Base-by-base conservation (phyloP, 495 filamentous ascomycete species). In the Xylaria acuta region DNA sequence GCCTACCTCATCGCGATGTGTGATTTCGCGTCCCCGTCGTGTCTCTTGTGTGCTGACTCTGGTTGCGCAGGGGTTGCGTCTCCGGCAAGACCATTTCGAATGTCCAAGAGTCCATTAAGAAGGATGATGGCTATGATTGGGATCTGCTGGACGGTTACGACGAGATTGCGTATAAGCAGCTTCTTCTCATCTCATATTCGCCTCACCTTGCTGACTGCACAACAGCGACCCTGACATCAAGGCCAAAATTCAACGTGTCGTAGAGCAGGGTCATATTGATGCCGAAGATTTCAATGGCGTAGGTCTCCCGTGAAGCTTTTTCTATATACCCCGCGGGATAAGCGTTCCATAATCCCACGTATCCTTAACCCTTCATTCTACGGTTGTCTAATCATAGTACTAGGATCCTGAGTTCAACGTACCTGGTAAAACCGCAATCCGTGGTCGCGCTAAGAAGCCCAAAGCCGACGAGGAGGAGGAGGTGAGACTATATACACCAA, bases 241-340 rank as follows among this genome's bases (percentile, higher is more conserved):
- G 79, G 87, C 84, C 30, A 94, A 92, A 80, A 80, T 95, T 43
- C 79, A 80, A 67, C 82, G 82, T 34, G 92, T 89, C 20, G 66
- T 97, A 11, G 85, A 84, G 34, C 84, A 91, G 72, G 93, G 92
- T 11, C 91, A 94, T 74, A 89, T 97, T 68, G 88, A 89, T 72
- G 87, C 92, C 65, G 90, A 90, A 43, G 93, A 94, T 64, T 96
- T 93, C 90, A 90, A 87, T 6, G 92, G 92, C 0, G 93, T 95
- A 85, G 83, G 91, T 78, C 62, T 59, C 70, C 30, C 9, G 0
- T 43, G n/a, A 30, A 56, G 25, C 40, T 54, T 63, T 5, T 43
- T 30, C 14, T 68, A 25, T 22, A n/a, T 34, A 40, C 27, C 16
- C 18, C 36, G 2, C 3, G 9, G 40, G 18, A 47, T 0, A 38